phyloP scores from a whole-genome alignment of 2,329 filamentous ascomycete species.

The Fusarium begoniae region DNA sequence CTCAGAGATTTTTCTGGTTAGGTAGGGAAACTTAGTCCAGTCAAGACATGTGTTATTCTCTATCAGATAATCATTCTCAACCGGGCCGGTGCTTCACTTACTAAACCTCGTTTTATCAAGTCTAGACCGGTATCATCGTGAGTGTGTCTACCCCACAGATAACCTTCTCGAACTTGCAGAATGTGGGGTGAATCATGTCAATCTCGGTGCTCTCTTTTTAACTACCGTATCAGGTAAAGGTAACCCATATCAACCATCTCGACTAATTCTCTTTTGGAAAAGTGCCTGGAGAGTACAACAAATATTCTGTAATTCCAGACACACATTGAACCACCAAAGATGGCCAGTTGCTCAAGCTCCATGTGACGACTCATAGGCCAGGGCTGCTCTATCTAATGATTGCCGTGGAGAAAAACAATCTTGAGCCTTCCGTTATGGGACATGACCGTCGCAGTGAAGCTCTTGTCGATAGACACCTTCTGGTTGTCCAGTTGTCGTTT shows the following conservation, averaged over 20 bases:
- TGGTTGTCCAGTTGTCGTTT: neutral
- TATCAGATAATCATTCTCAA: neutral
- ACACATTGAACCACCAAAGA: no score
- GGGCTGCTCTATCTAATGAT: slow-evolving; percentile 1
- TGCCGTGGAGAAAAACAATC: slow-evolving; percentile 17
- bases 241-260: neutral
- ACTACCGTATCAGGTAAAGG: neutral
- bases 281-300: neutral
- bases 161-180: neutral
- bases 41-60: neutral
- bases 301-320: neutral
- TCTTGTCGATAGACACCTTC: slow-evolving; percentile 24
- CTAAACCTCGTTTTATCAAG: neutral
- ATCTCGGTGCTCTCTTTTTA: slow-evolving; percentile 11
- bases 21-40: neutral
- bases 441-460: slow-evolving; percentile 22
- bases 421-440: slow-evolving; percentile 28
- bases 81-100: neutral
- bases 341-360: neutral
- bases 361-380: neutral
- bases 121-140: neutral
- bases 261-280: neutral
- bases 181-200: neutral
- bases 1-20: neutral
- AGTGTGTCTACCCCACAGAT: neutral